Evolutionary conservation across 2,329 filamentous ascomycete species (phyloP), one percentile per base, ranked within the genome.

Genomic region (Talaromyces marneffei): DNA sequence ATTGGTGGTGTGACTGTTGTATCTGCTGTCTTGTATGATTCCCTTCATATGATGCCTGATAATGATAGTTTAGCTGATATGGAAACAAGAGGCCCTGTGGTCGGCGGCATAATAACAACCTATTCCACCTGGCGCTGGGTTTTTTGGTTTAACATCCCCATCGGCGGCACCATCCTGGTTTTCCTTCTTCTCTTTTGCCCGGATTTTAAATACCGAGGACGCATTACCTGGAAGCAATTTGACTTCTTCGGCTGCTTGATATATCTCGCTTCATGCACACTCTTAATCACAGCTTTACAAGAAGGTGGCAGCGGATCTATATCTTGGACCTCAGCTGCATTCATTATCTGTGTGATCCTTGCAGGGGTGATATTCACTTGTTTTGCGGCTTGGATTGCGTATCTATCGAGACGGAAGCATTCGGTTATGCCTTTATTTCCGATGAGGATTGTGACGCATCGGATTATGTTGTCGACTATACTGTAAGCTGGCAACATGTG

Each of bases 21-120:
- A 12, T 57, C 54, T 9, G 54, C 37, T 1, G 54, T 44, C 10
- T 35, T 57, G 54, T 57, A 57, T 29, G 54, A 6, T 8, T 35
- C 10, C 8, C 33, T 10, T 6, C 8, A 2, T 35, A 8, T 35
- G 9, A 12, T 10, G 8, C 2, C 33, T 5, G 2, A 10, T 7
- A 35, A 8, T 35, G 4, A 35, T 12, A 10, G 33, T 10, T 35
- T 12, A 35, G n/a, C n/a, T 35, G 33, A 35, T 10, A 12, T 10
- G 6, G 23, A 4, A n/a, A 6, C 16, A 0, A 61, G 73, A 1
- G 83, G 82, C 0, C 82, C 82, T 1, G 65, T 84, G 9, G 62
- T 74, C 10, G 71, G 69, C 1, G 76, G 69, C 23, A 62, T 60
- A 2, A 57, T 71, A 56, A 66, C 66, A 4, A 63, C 70, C 14